Evolutionary conservation across 2,329 filamentous ascomycete species (phyloP).

Genomic region (Aspergillus pseudoviridinutans): DNA sequence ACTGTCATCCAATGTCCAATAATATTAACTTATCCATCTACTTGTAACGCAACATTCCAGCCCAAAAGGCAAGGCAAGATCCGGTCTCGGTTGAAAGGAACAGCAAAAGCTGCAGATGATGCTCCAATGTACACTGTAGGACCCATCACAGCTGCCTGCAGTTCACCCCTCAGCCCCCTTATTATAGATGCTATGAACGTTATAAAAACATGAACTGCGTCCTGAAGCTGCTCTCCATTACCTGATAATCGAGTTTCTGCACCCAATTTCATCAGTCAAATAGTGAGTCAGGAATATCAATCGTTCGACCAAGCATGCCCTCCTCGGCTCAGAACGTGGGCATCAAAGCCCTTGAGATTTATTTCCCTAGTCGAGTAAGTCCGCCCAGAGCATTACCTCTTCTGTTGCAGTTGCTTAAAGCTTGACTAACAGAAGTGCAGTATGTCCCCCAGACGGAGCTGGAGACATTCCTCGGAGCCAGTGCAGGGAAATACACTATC

Average conservation of each 20-base stretch:
- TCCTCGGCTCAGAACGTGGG: constrained; percentile 79
- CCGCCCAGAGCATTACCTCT: not conserved
- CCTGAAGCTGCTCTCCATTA: not conserved
- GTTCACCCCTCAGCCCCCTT: not conserved
- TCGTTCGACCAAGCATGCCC: constrained; percentile 52
- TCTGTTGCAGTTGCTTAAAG: not conserved
- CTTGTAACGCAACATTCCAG: not conserved
- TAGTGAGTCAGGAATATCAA: not conserved
- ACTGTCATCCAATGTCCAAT: not conserved
- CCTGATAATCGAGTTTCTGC: not conserved
- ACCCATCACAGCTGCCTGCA: not conserved
- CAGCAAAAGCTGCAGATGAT: not conserved
- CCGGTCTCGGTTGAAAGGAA: not conserved
- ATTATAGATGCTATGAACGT: not conserved
- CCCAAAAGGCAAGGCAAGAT: too few species aligned
- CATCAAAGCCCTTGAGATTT: constrained; percentile 90
- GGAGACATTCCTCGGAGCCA: constrained; percentile 81
- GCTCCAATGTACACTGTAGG: not conserved
- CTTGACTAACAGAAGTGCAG: constrained; percentile 41
- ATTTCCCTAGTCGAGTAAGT: constrained; percentile 79
- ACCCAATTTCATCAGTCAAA: not conserved
- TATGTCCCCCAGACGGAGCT: constrained; percentile 81
- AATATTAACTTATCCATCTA: not conserved
- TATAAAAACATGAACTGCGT: not conserved
- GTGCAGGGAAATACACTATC: constrained; percentile 82